A percentile compares a stretch with the other conserved stretches of the same genome.
These are phyloP conservation scores for Camellia sinensis DNA, from an alignment of 148 eudicot genomes.

Conservation along the genomic window DNA sequence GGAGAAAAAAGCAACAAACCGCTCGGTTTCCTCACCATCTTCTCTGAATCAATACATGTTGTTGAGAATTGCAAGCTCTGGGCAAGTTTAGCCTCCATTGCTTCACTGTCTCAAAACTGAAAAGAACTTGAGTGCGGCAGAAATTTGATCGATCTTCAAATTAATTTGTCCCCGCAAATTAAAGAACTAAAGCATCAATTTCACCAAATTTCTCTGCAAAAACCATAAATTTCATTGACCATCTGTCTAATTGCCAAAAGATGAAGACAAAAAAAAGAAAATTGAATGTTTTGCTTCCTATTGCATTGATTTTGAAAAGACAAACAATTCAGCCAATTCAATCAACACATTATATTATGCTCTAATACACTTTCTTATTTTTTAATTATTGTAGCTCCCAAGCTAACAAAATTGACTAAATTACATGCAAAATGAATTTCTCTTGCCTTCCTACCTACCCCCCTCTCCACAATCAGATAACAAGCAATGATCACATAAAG, in stretches of 20 bases:
- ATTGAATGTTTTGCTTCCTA: neutral
- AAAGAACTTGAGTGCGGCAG: constrained; percentile 5
- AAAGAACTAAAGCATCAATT: neutral
- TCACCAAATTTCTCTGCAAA: neutral
- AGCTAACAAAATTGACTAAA: neutral
- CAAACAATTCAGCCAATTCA: neutral
- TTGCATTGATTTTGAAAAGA: neutral
- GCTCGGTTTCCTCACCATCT: constrained; percentile 30
- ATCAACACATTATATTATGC: too few species aligned
- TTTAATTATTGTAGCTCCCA: neutral
- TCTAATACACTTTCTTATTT: too few species aligned
- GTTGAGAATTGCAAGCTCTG: constrained; percentile 42
- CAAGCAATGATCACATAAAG: too few species aligned
- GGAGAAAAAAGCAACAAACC: constrained; percentile 36
- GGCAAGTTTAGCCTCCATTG: constrained; percentile 53
- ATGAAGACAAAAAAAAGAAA: neutral
- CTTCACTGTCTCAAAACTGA: constrained; percentile 8
- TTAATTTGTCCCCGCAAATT: neutral
- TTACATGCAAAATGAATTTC: too few species aligned
- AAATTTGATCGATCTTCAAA: neutral
- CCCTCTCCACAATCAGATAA: too few species aligned
- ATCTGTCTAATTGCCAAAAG: neutral
- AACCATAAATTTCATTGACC: neutral
- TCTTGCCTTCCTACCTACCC: too few species aligned
- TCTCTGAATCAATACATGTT: constrained; percentile 45